phyloP scores from a whole-genome alignment of 1,139 yeast species.

The Kodamaea sp. region DNA sequence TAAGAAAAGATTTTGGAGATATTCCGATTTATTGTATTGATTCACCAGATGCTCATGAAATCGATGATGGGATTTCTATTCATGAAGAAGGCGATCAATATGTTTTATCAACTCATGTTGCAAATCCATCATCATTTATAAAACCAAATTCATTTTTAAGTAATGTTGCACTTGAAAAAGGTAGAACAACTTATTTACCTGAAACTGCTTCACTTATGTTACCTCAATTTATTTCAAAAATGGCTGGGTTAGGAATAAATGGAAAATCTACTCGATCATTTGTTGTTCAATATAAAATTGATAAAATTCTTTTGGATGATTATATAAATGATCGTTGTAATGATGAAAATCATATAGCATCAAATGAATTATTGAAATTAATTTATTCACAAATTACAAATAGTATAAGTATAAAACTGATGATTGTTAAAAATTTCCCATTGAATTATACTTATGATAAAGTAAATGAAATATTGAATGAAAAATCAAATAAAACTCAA shows the following conservation, averaged over 20 bases:
- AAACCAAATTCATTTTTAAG: slow-evolving; percentile 48
- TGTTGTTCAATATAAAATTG: slow-evolving; percentile 38
- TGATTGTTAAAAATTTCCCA: slow-evolving; percentile 29
- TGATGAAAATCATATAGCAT: slow-evolving; percentile 14
- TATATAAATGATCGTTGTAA: slow-evolving; percentile 19
- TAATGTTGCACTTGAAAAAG: slow-evolving; percentile 55
- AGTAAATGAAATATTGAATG: slow-evolving; percentile 30
- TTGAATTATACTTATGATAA: slow-evolving; percentile 34
- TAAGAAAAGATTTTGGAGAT: slow-evolving; percentile 35
- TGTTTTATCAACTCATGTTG: slow-evolving; percentile 68
- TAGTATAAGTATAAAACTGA: slow-evolving; percentile 20
- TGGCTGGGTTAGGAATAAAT: slow-evolving; percentile 56
- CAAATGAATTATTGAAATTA: slow-evolving; percentile 15
- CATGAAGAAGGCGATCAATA: slow-evolving; percentile 31
- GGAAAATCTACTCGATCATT: slow-evolving; percentile 43
- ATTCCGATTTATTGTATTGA: slow-evolving; percentile 82
- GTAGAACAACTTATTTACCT: slow-evolving; percentile 73
- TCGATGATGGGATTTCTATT: slow-evolving; percentile 88
- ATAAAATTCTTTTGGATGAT: slow-evolving; percentile 22
- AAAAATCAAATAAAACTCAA: slow-evolving; percentile 9
- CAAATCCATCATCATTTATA: slow-evolving; percentile 77
- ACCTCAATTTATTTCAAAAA: slow-evolving; percentile 52
- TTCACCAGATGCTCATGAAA: slow-evolving; percentile 75
- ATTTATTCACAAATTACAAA: slow-evolving; percentile 14
- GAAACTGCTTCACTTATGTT: slow-evolving; percentile 65